Conservation (phyloP, 106 monocot genomes). For the Chionographis japonica region DNA sequence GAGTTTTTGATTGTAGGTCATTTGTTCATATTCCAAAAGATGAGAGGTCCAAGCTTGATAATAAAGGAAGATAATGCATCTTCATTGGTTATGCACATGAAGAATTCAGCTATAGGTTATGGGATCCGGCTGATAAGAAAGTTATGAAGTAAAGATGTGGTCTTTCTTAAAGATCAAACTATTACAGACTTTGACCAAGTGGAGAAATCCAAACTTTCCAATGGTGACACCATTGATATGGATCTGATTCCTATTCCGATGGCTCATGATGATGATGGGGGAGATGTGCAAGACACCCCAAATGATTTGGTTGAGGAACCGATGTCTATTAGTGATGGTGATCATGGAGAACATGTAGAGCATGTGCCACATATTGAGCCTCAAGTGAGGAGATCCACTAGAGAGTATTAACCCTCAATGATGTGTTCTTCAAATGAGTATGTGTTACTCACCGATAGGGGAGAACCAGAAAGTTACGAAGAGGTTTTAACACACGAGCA, state of each 20-base stretch:
- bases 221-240: neutral
- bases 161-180: constrained; percentile 4
- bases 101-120: too few species aligned
- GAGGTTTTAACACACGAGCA: too few species aligned
- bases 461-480: too few species aligned
- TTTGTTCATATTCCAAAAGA: too few species aligned
- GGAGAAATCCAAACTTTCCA: neutral
- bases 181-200: neutral
- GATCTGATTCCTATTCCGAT: neutral
- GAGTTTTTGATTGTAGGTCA: too few species aligned
- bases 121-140: constrained; percentile 1
- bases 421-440: neutral
- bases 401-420: neutral
- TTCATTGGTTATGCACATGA: too few species aligned
- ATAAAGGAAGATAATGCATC: too few species aligned
- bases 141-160: constrained; percentile 6
- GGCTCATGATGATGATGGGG: neutral
- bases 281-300: too few species aligned
- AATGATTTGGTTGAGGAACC: neutral
- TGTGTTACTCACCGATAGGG: neutral
- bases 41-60: too few species aligned
- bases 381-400: neutral
- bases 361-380: neutral
- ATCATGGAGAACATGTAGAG: neutral
- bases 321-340: too few species aligned